These are phyloP conservation scores for Truncatella angustata DNA, from an alignment of 2,329 filamentous ascomycete genomes.

Conservation along the genomic window DNA sequence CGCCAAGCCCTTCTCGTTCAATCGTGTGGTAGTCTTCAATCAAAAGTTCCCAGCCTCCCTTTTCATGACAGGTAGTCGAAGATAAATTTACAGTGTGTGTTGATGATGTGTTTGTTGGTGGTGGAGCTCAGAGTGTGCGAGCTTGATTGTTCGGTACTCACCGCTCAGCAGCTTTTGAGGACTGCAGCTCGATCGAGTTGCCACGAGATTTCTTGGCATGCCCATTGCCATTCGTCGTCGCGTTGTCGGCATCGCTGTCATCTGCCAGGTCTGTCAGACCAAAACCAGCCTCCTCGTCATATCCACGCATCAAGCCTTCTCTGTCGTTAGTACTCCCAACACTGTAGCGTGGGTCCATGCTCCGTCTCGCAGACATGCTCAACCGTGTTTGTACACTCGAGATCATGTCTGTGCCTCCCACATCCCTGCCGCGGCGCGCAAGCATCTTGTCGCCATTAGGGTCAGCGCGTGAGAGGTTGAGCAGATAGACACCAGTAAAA, in stretches of 20 bases:
- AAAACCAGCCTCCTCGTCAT: slow-evolving; percentile 80
- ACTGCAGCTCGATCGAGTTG: slow-evolving; percentile 50
- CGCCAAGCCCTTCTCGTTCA: slow-evolving; percentile 1
- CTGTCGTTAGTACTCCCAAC: slow-evolving; percentile 66
- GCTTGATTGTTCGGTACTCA: no score
- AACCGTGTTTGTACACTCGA: slow-evolving; percentile 85
- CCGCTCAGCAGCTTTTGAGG: slow-evolving; percentile 33
- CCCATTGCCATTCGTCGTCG: slow-evolving; percentile 40
- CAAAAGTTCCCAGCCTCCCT: not conserved
- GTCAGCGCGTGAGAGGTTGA: slow-evolving; percentile 92
- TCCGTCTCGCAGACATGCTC: slow-evolving; percentile 88
- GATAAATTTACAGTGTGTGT: slow-evolving; percentile 9
- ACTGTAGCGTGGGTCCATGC: slow-evolving; percentile 63
- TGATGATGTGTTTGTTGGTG: no score
- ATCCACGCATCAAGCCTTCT: slow-evolving; percentile 81
- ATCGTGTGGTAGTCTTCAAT: not conserved
- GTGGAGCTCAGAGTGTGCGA: no score
- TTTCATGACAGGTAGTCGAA: slow-evolving; percentile 2
- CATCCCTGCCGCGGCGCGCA: slow-evolving; percentile 66
- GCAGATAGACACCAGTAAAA: slow-evolving; percentile 90
- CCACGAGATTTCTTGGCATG: slow-evolving; percentile 36
- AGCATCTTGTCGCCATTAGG: slow-evolving; percentile 73
- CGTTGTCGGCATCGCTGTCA: slow-evolving; percentile 66
- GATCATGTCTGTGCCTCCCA: slow-evolving; percentile 86
- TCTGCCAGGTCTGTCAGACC: slow-evolving; percentile 77